phyloP scores from a whole-genome alignment of 805 yeast species.

The Wickerhamiella vanderwaltii region DNA sequence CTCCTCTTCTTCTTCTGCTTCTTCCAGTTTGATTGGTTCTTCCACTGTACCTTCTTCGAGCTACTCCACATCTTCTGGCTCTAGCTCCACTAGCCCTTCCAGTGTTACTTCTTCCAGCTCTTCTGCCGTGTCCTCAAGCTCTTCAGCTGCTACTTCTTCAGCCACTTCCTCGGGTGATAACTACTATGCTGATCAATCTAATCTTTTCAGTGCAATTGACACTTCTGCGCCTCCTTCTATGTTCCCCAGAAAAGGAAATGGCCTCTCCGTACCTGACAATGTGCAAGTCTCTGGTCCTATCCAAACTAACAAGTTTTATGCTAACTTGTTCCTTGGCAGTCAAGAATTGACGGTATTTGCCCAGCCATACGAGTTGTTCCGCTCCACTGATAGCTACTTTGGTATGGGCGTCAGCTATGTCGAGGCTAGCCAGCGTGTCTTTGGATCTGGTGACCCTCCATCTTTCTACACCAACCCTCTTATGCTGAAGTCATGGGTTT shows the following conservation, averaged over 20 bases:
- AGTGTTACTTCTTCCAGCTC: conserved; percentile 7
- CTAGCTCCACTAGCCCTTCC: conserved; percentile 13
- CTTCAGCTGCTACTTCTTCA: conserved; percentile 13
- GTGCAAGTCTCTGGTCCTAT: conserved; percentile 37
- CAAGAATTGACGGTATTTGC: conserved; percentile 47
- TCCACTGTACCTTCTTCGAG: conserved; percentile 13
- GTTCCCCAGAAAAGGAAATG: conserved; percentile 37
- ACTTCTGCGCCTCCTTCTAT: conserved; percentile 36
- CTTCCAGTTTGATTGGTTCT: conserved; percentile 11
- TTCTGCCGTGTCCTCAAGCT: conserved; percentile 9
- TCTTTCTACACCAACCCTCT: conserved; percentile 44
- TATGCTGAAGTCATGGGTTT: conserved; percentile 39
- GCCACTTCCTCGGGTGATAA: conserved; percentile 18
- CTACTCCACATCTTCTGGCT: conserved; percentile 11
- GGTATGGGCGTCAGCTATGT: conserved; percentile 58
- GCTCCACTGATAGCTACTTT: conserved; percentile 35
- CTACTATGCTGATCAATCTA: conserved; percentile 25
- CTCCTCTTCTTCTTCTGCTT: conserved; percentile 15
- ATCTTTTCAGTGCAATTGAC: conserved; percentile 40
- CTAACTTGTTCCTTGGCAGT: conserved; percentile 45
- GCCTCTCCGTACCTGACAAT: conserved; percentile 36
- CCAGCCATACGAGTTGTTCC: conserved; percentile 56
- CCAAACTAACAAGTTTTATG: conserved; percentile 68
- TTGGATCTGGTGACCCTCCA: conserved; percentile 32
- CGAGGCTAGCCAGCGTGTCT: conserved; percentile 32